A percentile compares a stretch with the other conserved stretches of the same genome.
Conservation (phyloP, 352 stramenopile species). For the Pythium periplocum region DNA sequence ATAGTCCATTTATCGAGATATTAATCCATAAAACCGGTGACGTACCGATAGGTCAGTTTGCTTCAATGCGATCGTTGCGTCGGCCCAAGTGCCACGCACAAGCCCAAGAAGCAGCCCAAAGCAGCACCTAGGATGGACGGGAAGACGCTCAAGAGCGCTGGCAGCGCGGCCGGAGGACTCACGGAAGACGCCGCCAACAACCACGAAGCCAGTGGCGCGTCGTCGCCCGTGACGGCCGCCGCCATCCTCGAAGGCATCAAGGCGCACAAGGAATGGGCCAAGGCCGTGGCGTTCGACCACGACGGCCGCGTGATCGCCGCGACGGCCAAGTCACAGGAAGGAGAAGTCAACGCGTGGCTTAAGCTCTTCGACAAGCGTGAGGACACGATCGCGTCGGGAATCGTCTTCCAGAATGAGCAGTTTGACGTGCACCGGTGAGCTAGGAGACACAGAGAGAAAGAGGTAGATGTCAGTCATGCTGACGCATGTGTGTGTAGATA, state of each 20-base stretch:
- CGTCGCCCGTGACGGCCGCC: constrained; percentile 27
- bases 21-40: too few species aligned
- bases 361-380: constrained; percentile 76
- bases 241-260: constrained; percentile 48
- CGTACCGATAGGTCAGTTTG: too few species aligned
- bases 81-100: too few species aligned
- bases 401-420: constrained; percentile 69
- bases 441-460: background rate
- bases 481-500: constrained; percentile 32
- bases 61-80: too few species aligned
- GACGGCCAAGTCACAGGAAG: constrained; percentile 58
- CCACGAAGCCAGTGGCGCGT: too few species aligned
- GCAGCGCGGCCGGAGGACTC: too few species aligned
- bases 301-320: constrained; percentile 41
- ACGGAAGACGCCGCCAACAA: too few species aligned
- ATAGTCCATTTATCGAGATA: too few species aligned
- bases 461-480: background rate
- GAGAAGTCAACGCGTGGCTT: constrained; percentile 31
- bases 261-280: constrained; percentile 63
- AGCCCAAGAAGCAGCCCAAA: too few species aligned
- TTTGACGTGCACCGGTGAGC: constrained; percentile 76
- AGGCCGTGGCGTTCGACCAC: constrained; percentile 54
- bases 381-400: constrained; percentile 62
- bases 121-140: too few species aligned
- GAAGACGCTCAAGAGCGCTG: too few species aligned